Percentiles rank a stretch among this genome's conserved stretches.
Evolutionary conservation across 2,329 filamentous ascomycete species (phyloP).

Genomic region (Beauveria pseudobassiana): DNA sequence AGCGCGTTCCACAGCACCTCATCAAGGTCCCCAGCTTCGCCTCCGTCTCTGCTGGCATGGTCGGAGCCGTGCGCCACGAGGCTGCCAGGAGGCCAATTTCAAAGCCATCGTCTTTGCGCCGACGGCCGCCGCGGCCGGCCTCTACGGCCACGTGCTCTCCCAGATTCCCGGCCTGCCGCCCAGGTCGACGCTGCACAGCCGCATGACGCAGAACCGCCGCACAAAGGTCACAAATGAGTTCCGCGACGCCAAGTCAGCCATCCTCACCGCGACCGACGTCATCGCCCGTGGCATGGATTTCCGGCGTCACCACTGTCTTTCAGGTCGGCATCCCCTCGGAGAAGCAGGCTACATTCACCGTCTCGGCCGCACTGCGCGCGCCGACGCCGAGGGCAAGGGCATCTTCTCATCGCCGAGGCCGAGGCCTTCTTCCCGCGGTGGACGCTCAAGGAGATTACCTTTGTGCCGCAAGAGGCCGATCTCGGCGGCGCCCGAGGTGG

Average conservation of each 20-base stretch:
- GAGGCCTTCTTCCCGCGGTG: constrained; percentile 45
- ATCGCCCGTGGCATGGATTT: constrained; percentile 68
- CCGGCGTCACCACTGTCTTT: constrained; percentile 57
- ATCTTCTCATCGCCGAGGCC: constrained; percentile 48
- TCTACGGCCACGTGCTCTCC: constrained; percentile 40
- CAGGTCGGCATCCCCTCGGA: constrained; percentile 53
- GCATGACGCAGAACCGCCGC: constrained; percentile 42
- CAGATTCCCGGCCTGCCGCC: constrained; percentile 32
- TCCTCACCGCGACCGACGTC: constrained; percentile 64
- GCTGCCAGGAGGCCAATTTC: constrained; percentile 46
- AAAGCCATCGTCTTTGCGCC: constrained; percentile 81
- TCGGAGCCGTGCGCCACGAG: constrained; percentile 48
- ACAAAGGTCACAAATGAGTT: constrained; percentile 54
- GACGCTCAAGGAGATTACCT: constrained; percentile 45
- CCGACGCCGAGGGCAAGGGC: constrained; percentile 55
- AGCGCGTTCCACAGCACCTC: constrained; percentile 65
- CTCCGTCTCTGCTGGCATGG: constrained; percentile 53
- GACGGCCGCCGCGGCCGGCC: constrained; percentile 44
- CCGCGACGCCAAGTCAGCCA: constrained; percentile 42
- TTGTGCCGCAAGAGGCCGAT: constrained; percentile 39
- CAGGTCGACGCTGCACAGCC: constrained; percentile 41
- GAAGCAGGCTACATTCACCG: constrained; percentile 60
- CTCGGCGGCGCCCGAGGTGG: constrained; percentile 31
- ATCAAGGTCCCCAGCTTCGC: constrained; percentile 63
- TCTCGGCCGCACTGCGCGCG: constrained; percentile 58